A percentile compares a stretch with the other conserved stretches of the same genome.
phyloP scores from a whole-genome alignment of 345 rosid genomes.

The Eucalyptus cloeziana region DNA sequence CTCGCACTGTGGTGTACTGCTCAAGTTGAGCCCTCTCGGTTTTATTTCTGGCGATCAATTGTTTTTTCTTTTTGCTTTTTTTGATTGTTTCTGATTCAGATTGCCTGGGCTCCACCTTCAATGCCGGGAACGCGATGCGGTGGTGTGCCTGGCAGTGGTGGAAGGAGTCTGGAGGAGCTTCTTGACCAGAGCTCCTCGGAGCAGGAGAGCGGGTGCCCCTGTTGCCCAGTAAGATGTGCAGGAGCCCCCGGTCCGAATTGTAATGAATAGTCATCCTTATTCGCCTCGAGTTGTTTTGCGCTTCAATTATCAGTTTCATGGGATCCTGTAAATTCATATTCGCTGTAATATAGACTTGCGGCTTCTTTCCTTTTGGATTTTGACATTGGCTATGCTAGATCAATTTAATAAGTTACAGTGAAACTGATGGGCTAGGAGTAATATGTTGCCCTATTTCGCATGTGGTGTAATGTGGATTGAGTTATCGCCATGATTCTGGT shows the following conservation, averaged over 20 bases:
- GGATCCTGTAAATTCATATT: not conserved
- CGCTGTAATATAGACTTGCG: not conserved
- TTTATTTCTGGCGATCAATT: not conserved
- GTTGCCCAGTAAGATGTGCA: not conserved
- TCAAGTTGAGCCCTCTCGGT: not conserved
- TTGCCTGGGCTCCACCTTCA: constrained; percentile 14
- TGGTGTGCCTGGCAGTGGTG: constrained; percentile 9
- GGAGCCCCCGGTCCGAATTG: not conserved
- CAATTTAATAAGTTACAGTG: not conserved
- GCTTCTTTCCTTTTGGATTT: not conserved
- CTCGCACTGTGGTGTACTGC: not conserved
- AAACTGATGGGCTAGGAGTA: not conserved
- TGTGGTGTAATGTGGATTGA: not conserved
- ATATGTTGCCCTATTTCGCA: not conserved
- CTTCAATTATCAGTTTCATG: not conserved
- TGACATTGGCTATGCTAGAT: not conserved
- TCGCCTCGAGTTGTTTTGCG: not conserved
- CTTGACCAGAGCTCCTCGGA: not conserved
- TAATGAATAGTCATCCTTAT: not conserved
- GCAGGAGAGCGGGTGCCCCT: not conserved
- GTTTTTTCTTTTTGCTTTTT: too few species aligned
- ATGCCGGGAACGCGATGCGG: not conserved
- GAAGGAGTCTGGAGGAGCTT: not conserved
- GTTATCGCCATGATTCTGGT: not conserved
- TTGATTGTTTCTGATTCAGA: not conserved